A percentile compares a stretch with the other conserved stretches of the same genome.
Conservation (phyloP, 1,139 yeast genomes). For the Tardiomyces depauwii region DNA sequence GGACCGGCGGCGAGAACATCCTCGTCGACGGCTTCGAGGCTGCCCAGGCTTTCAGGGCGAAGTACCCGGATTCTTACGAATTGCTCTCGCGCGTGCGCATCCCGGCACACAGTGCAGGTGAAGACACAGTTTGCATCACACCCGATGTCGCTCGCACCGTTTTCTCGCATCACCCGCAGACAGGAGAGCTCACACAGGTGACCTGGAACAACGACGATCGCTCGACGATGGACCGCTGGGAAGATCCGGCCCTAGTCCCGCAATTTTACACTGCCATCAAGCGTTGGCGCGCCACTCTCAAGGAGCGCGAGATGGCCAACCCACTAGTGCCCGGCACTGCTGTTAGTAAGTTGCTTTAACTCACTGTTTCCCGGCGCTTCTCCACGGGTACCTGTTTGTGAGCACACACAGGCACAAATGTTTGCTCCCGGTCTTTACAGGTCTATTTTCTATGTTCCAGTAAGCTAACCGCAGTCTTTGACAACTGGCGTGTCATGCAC, state of each 20-base stretch:
- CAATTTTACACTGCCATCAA: slow-evolving; percentile 50
- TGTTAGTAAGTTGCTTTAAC: slow-evolving; percentile 21
- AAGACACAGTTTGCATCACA: slow-evolving; percentile 53
- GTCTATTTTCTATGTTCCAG: too few relatives aligned
- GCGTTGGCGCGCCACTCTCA: slow-evolving; percentile 45
- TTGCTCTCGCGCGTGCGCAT: slow-evolving; percentile 41
- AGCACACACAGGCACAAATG: too few relatives aligned
- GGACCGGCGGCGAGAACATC: slow-evolving; percentile 65
- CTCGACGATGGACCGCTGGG: slow-evolving; percentile 52
- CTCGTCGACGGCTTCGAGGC: slow-evolving; percentile 60
- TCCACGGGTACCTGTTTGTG: too few relatives aligned
- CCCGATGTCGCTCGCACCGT: slow-evolving; percentile 50
- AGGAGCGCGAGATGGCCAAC: slow-evolving; percentile 43
- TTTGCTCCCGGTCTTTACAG: too few relatives aligned
- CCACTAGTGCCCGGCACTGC: slow-evolving; percentile 60
- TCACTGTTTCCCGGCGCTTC: too few relatives aligned
- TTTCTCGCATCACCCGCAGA: slow-evolving; percentile 39
- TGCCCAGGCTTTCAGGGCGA: slow-evolving; percentile 39
- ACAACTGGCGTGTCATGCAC: slow-evolving; percentile 70
- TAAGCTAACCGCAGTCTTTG: slow-evolving; percentile 32
- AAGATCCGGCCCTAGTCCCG: slow-evolving; percentile 41
- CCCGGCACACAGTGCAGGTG: slow-evolving; percentile 76
- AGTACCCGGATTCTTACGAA: slow-evolving; percentile 45
- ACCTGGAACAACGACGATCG: slow-evolving; percentile 73
- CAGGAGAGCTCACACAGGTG: slow-evolving; percentile 50